phyloP scores from a whole-genome alignment of 2,329 filamentous ascomycete species.

The Fusarium begoniae region DNA sequence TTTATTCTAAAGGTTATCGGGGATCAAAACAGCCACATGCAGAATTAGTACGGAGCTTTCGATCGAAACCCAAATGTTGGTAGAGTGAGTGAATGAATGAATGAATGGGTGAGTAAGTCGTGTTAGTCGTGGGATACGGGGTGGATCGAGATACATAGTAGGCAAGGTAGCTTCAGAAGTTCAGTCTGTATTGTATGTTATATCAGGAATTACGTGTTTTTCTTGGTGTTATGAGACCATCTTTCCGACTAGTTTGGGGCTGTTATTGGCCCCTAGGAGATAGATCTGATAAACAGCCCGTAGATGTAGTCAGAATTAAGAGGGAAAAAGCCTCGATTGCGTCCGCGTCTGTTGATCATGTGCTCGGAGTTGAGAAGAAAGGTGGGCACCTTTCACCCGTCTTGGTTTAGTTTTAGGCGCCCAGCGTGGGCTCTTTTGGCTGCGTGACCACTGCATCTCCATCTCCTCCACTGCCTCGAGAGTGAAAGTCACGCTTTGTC shows the following conservation, averaged over 20 bases:
- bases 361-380: constrained; percentile 19
- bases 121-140: background rate
- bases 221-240: constrained; percentile 1
- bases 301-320: constrained; percentile 27
- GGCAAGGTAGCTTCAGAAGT: too few relatives aligned
- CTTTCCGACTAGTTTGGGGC: background rate
- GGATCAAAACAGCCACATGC: constrained; percentile 9
- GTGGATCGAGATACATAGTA: background rate
- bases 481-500: constrained; percentile 38
- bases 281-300: constrained; percentile 1
- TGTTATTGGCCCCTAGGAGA: background rate
- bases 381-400: constrained; percentile 27
- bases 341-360: constrained; percentile 35
- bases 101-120: background rate
- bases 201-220: background rate
- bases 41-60: background rate
- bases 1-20: background rate
- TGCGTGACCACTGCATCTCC: constrained; percentile 30
- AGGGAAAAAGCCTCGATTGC: constrained; percentile 28
- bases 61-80: background rate
- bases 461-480: constrained; percentile 1
- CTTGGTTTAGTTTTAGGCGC: constrained; percentile 7
- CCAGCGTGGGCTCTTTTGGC: constrained; percentile 22
- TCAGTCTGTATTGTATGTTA: background rate
- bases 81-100: background rate